Evolutionary conservation across 1,139 yeast species (phyloP).

Genomic region (Nakaseomyces delphensis): DNA sequence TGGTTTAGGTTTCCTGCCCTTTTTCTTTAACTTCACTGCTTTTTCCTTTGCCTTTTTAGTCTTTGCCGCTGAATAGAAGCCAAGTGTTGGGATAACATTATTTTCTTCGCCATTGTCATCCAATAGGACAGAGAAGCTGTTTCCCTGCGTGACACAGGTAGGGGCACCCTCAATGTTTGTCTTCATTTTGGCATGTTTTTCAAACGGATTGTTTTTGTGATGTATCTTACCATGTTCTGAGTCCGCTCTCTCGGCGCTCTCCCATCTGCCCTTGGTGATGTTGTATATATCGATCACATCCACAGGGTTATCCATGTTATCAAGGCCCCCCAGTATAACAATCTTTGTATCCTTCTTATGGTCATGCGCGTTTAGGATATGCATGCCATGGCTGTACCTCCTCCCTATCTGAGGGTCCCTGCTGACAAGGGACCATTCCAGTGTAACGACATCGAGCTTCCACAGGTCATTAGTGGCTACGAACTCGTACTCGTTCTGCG

Average conservation of each 20-base stretch:
- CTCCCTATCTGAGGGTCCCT: slow-evolving; percentile 34
- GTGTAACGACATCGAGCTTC: slow-evolving; percentile 48
- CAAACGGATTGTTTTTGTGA: slow-evolving; percentile 6
- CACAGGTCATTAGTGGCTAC: slow-evolving; percentile 55
- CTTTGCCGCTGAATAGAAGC: slow-evolving; percentile 16
- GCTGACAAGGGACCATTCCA: slow-evolving; percentile 39
- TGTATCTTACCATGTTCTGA: slow-evolving; percentile 5
- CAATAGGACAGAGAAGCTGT: slow-evolving; percentile 21
- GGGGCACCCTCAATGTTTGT: slow-evolving; percentile 19
- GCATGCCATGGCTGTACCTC: slow-evolving; percentile 47
- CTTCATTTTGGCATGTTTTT: background rate
- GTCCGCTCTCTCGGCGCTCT: slow-evolving; percentile 25
- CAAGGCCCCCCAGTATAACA: slow-evolving; percentile 54
- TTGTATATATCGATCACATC: slow-evolving; percentile 46
- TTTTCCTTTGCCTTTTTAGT: slow-evolving; percentile 4
- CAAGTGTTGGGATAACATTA: slow-evolving; percentile 18
- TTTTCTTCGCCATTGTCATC: slow-evolving; percentile 23
- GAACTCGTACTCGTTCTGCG: slow-evolving; percentile 32
- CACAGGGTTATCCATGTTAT: slow-evolving; percentile 36
- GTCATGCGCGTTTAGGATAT: slow-evolving; percentile 37
- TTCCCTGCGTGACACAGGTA: slow-evolving; percentile 16
- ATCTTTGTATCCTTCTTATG: slow-evolving; percentile 46
- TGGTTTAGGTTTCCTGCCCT: background rate
- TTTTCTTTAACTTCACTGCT: background rate
- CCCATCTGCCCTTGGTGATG: slow-evolving; percentile 40